These are phyloP conservation scores for Voacanga thouarsii DNA, from an alignment of 257 asterid genomes.

Conservation along the genomic window DNA sequence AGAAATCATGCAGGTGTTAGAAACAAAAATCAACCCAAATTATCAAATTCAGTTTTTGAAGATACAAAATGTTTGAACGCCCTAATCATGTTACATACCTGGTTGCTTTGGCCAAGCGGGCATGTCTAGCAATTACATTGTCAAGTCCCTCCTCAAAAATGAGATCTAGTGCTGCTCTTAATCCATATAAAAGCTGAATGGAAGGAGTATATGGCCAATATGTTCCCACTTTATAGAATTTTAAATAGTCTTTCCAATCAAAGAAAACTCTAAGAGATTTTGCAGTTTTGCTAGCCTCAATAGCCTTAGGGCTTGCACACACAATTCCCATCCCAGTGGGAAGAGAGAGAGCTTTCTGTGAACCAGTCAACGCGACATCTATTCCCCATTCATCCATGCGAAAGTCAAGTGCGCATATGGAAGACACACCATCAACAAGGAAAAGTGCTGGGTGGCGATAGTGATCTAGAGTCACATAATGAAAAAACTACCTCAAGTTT, in stretches of 20 bases:
- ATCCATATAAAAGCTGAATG: conserved; percentile 88
- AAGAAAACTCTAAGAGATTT: conserved; percentile 92
- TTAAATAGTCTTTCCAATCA: conserved; percentile 93
- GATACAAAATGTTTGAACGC: not conserved
- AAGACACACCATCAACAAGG: conserved; percentile 95
- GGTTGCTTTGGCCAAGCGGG: conserved; percentile 88
- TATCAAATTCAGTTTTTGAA: not conserved
- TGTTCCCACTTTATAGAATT: conserved; percentile 86
- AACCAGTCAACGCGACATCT: conserved; percentile 94
- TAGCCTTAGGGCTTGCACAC: conserved; percentile 94
- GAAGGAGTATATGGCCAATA: conserved; percentile 99
- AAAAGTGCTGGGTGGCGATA: conserved; percentile 91
- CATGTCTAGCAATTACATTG: conserved; percentile 77
- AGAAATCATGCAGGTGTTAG: not conserved
- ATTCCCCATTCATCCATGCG: conserved; percentile 99
- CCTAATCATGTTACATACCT: conserved; percentile 36
- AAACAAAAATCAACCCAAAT: not conserved
- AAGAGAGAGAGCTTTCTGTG: conserved; percentile 95
- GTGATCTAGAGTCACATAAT: conserved; percentile 48
- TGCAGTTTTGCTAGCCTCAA: conserved; percentile 86
- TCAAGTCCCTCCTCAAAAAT: conserved; percentile 97
- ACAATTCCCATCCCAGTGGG: conserved; percentile 96
- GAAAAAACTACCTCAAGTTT: not conserved
- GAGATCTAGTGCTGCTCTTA: conserved; percentile 85
- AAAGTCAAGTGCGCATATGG: conserved; percentile 95